A percentile compares a stretch with the other conserved stretches of the same genome.
These are phyloP conservation scores for Panicum miliaceum DNA, from an alignment of 176 grass and related monocot species.

Conservation along the genomic window DNA sequence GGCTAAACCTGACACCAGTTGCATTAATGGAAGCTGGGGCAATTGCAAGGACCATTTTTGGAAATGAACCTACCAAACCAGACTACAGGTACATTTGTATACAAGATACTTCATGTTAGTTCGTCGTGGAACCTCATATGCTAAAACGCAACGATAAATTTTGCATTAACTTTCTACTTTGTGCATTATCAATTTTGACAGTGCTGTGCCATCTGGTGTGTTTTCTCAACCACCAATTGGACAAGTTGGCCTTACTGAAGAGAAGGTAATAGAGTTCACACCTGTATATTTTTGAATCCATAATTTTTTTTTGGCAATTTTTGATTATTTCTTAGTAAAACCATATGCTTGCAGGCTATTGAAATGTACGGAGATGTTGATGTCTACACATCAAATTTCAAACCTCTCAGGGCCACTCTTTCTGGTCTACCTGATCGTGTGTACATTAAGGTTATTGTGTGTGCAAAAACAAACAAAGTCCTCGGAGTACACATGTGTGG, in stretches of 20 bases:
- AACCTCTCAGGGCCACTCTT: conserved; percentile 71
- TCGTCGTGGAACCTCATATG: neutral
- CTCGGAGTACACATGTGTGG: conserved; percentile 83
- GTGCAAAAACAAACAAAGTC: conserved; percentile 68
- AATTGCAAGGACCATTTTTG: conserved; percentile 69
- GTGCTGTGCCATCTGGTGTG: conserved; percentile 76
- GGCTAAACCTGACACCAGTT: conserved; percentile 77
- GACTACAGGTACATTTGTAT: conserved; percentile 61
- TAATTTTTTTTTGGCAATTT: neutral
- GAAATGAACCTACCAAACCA: conserved; percentile 72
- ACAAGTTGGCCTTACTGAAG: conserved; percentile 82
- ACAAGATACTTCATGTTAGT: neutral
- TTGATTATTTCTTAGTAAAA: neutral
- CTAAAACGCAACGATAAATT: neutral
- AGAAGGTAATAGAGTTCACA: conserved; percentile 47
- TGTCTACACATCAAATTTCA: conserved; percentile 75
- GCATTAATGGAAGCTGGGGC: conserved; percentile 84
- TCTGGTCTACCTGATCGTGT: conserved; percentile 75
- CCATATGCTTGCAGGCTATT: conserved; percentile 44
- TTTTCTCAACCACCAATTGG: conserved; percentile 86
- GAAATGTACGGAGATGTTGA: conserved; percentile 68
- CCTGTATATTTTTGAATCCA: neutral
- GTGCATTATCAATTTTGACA: conserved; percentile 39
- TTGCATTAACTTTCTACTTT: neutral
- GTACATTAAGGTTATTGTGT: conserved; percentile 82